phyloP scores from a whole-genome alignment of 345 rosid species.

The Combretum micranthum region DNA sequence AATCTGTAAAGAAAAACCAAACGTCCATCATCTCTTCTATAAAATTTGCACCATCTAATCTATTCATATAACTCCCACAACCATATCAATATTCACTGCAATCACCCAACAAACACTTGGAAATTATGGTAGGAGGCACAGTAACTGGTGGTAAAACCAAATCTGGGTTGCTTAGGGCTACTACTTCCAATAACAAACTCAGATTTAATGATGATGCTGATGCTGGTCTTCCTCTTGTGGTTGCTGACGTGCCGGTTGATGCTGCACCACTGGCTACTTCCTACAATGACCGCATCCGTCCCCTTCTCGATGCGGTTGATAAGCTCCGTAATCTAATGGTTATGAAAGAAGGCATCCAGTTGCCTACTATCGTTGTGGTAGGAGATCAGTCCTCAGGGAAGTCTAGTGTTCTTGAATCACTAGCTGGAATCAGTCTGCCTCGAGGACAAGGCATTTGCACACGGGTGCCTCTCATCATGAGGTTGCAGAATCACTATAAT shows the following conservation, averaged over 20 bases:
- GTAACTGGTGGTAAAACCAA: too few species aligned
- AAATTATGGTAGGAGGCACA: too few species aligned
- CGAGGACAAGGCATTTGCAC: conserved; percentile 44
- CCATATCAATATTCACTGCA: too few species aligned
- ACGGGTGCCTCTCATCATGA: conserved; percentile 48
- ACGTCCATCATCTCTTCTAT: too few species aligned
- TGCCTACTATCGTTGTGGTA: conserved; percentile 47
- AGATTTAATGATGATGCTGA: background rate
- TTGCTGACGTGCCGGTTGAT: background rate
- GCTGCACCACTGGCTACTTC: conserved; percentile 23
- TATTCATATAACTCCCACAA: too few species aligned
- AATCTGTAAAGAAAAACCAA: too few species aligned
- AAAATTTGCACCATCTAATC: too few species aligned
- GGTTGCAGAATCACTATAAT: conserved; percentile 26
- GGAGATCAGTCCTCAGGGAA: conserved; percentile 55
- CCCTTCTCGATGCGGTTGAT: conserved; percentile 50
- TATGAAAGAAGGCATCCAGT: conserved; percentile 43
- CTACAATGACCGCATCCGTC: conserved; percentile 34
- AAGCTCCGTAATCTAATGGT: conserved; percentile 32
- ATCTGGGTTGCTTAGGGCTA: too few species aligned
- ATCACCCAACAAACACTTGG: too few species aligned
- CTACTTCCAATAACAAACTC: background rate
- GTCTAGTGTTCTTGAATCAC: conserved; percentile 47
- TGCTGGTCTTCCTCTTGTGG: background rate
- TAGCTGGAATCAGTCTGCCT: conserved; percentile 35